phyloP scores from a whole-genome alignment of 1,284 basidiomycete genomes.

The Ceratorhiza oryzae-sativae region DNA sequence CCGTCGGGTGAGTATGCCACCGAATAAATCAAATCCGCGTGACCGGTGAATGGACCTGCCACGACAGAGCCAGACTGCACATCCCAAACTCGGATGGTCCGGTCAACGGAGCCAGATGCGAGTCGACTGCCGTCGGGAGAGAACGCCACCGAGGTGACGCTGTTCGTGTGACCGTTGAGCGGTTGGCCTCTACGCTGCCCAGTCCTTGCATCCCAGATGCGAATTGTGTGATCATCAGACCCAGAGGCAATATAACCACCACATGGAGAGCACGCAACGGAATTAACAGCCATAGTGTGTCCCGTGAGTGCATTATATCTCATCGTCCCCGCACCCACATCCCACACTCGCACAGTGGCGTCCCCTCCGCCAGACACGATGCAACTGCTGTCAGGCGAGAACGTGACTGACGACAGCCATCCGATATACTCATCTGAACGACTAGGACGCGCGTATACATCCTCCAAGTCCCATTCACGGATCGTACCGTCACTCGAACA shows the following conservation, averaged over 20 bases:
- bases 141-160: constrained; percentile 13
- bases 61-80: not conserved
- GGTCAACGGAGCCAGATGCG: constrained; percentile 25
- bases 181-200: not conserved
- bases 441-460: not conserved
- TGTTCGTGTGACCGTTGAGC: not conserved
- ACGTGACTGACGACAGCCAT: not conserved
- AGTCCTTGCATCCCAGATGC: constrained; percentile 13
- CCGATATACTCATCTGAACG: not conserved
- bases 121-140: constrained; percentile 24
- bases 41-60: not conserved
- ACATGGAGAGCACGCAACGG: constrained; percentile 30
- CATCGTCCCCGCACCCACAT: constrained; percentile 2
- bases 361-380: constrained; percentile 33
- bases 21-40: not conserved
- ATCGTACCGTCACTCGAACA: constrained; percentile 22
- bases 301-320: not conserved
- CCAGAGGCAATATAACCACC: constrained; percentile 4
- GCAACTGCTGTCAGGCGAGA: not conserved
- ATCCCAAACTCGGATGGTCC: constrained; percentile 14
- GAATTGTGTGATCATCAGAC: constrained; percentile 18
- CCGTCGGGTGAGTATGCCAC: constrained; percentile 16
- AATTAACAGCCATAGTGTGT: not conserved
- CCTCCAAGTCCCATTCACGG: constrained; percentile 15
- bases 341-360: constrained; percentile 31